phyloP scores from a whole-genome alignment of 176 grass and related monocot species.

The Typha latifolia region DNA sequence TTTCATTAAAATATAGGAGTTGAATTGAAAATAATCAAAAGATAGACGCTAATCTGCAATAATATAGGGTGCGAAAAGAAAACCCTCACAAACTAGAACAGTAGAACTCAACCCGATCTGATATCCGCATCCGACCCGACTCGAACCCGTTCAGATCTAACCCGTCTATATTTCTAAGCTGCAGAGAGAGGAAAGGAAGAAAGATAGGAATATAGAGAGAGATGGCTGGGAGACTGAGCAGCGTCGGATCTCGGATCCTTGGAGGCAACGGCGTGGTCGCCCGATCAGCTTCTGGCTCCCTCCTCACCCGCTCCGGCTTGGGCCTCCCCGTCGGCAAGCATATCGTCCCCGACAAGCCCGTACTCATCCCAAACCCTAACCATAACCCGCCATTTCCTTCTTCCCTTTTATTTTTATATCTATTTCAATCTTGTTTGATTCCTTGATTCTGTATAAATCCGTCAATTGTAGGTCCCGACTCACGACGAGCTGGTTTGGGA shows the following conservation, averaged over 20 bases:
- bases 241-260: constrained; percentile 57
- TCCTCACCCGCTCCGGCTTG: constrained; percentile 82
- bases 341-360: constrained; percentile 92
- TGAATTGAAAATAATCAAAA: too few relatives aligned
- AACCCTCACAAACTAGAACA: too few relatives aligned
- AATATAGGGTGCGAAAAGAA: too few relatives aligned
- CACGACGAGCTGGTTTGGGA: constrained; percentile 90
- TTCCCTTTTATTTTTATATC: constrained; percentile 15
- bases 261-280: constrained; percentile 59
- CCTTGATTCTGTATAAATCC: too few relatives aligned
- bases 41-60: too few relatives aligned
- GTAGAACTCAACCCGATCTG: too few relatives aligned
- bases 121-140: background rate
- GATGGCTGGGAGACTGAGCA: constrained; percentile 77
- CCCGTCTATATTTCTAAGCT: background rate
- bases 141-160: background rate
- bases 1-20: too few relatives aligned
- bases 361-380: constrained; percentile 6
- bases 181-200: background rate
- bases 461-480: constrained; percentile 36
- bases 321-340: constrained; percentile 78
- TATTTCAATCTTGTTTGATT: background rate
- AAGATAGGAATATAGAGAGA: background rate
- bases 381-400: background rate
- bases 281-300: constrained; percentile 51